These are phyloP conservation scores for Fusarium globosum DNA, from an alignment of 2,329 filamentous ascomycete species.

Conservation along the genomic window DNA sequence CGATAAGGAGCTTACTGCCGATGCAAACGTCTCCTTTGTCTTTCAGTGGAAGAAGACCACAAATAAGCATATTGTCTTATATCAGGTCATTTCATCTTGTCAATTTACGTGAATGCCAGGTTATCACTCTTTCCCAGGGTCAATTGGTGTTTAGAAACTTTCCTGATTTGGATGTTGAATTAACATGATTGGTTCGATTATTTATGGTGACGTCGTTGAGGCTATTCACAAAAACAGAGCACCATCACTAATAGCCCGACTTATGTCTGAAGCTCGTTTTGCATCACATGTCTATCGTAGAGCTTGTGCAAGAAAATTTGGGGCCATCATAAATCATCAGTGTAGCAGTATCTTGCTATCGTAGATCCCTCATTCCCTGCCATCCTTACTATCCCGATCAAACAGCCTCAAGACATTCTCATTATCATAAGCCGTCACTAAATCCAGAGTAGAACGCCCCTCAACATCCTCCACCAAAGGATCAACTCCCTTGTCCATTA, in stretches of 20 bases:
- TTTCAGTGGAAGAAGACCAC: background rate
- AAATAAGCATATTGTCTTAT: too few species aligned
- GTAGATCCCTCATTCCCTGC: background rate
- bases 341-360: background rate
- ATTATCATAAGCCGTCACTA: conserved; percentile 8
- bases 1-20: background rate
- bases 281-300: background rate
- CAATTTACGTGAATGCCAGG: too few species aligned
- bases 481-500: conserved; percentile 19
- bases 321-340: too few species aligned
- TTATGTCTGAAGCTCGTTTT: background rate
- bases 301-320: too few species aligned
- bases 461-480: conserved; percentile 25
- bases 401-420: conserved; percentile 21
- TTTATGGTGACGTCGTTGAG: background rate
- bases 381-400: background rate
- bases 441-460: conserved; percentile 25
- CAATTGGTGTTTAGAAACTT: background rate
- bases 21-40: background rate
- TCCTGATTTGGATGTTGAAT: background rate
- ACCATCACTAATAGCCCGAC: too few species aligned
- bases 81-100: background rate
- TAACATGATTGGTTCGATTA: background rate
- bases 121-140: background rate
- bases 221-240: background rate